These are phyloP conservation scores for Baudoinia panamericana DNA, from an alignment of 495 filamentous ascomycete species.

Conservation along the genomic window DNA sequence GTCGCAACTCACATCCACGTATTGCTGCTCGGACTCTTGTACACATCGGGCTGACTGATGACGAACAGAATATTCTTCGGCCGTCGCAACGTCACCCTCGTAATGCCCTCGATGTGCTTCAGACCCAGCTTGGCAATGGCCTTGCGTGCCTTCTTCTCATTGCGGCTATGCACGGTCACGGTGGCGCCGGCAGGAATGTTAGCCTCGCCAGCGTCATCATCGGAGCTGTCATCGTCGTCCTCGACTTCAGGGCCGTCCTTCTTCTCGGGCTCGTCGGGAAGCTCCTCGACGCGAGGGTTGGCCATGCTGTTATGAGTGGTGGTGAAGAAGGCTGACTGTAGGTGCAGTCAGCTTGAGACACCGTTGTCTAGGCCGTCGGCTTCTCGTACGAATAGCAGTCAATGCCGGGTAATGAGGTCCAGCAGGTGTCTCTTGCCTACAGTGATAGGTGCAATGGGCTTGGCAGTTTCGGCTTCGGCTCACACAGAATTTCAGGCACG, in stretches of 20 bases:
- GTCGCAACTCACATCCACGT: conserved; percentile 77
- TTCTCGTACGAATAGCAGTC: conserved; percentile 9
- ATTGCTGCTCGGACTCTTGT: conserved; percentile 95
- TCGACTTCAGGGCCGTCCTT: conserved; percentile 44
- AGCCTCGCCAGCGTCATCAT: conserved; percentile 43
- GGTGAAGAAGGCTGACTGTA: not conserved
- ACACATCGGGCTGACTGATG: conserved; percentile 98
- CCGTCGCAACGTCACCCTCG: conserved; percentile 88
- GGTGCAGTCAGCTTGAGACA: not conserved
- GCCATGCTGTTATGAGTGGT: conserved; percentile 76
- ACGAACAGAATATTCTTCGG: conserved; percentile 99
- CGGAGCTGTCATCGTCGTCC: conserved; percentile 69
- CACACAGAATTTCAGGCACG: not conserved
- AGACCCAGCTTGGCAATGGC: conserved; percentile 95
- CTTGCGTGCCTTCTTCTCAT: conserved; percentile 99
- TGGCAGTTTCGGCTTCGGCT: too few species aligned
- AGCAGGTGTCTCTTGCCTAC: conserved; percentile 11
- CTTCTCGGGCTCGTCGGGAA: conserved; percentile 75
- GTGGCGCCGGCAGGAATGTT: conserved; percentile 73
- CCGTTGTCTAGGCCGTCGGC: not conserved
- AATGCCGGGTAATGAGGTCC: conserved; percentile 10
- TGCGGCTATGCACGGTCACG: conserved; percentile 87
- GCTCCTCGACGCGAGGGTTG: conserved; percentile 93
- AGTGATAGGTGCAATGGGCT: conserved; percentile 1
- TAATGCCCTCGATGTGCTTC: conserved; percentile 93